Evolutionary conservation across 768 basidiomycete species (phyloP), one percentile per base, ranked within the genome.

Genomic region (Pleurotus citrinopileatus): DNA sequence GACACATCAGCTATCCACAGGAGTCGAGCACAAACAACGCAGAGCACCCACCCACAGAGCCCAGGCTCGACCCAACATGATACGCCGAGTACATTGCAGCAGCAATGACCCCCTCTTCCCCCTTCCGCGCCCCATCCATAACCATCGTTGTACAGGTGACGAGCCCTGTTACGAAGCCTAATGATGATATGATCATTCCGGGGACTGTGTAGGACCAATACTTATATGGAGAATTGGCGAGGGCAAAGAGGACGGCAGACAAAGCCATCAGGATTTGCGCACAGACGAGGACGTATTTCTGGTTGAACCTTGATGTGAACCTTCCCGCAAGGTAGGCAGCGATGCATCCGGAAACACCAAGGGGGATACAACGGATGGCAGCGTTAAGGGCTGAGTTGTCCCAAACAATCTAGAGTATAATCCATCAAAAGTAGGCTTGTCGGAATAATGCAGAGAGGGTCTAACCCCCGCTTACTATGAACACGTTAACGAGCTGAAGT

Each of bases 191-290:
- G 27, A 68, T 55, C 61, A 80, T 76, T 12, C 72, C 80, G 17
- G 81, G 77, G 54, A 81, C 73, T 34, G 74, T 60, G 54, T 68
- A 65, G 0, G 59, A 40, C 79, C 76, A 82, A 61, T 81, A 82
- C 53, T 52, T 56, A 2, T 51, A 52, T 4, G 68, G 67, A 4
- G 53, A 57, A 55, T 77, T 70, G 0, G 72, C 76, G 27, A 74
- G 58, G 2, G 73, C 70, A 34, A 81, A 64, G 12, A 81, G 60
- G 34, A 65, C 52, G 2, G 73, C 74, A 15, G 71, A 67, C 13
- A 70, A 52, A 28, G 69, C 58, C 52, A 73, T 61, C 55, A 74
- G 54, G 22, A 60, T 53, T 44, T 76, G 67, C 2, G 72, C 78
- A 19, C 55, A 54, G 25, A 80, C 65, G 55, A 80, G 70, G 38